phyloP scores from a whole-genome alignment of 2,329 filamentous ascomycete species.

The Pseudonectria foliicola region DNA sequence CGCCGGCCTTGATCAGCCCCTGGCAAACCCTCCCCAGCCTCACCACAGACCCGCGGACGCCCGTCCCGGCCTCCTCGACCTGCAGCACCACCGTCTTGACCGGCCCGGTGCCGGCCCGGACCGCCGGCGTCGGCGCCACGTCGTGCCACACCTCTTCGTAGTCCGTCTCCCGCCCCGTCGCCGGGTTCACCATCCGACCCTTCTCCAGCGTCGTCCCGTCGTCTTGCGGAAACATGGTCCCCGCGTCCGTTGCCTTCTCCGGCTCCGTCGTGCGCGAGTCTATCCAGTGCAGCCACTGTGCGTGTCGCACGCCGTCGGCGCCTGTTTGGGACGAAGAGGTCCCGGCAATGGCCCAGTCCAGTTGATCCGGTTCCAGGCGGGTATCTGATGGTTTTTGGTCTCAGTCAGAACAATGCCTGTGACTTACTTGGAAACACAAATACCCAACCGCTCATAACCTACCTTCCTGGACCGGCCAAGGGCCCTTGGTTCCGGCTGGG shows the following conservation, averaged over 20 bases:
- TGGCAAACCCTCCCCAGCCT: conserved; percentile 49
- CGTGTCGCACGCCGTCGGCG: conserved; percentile 27
- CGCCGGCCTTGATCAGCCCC: conserved; percentile 42
- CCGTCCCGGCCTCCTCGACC: conserved; percentile 8
- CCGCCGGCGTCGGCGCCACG: conserved; percentile 15
- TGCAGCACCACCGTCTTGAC: conserved; percentile 7
- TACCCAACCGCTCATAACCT: not conserved
- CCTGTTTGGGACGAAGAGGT: conserved; percentile 33
- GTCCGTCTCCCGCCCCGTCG: conserved; percentile 38
- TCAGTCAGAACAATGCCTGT: too few species aligned
- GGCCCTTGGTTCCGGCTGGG: conserved; percentile 11
- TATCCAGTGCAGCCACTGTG: conserved; percentile 52
- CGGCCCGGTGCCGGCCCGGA: not conserved
- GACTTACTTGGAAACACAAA: too few species aligned
- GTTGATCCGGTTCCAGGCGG: conserved; percentile 20
- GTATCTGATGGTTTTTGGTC: conserved; percentile 7
- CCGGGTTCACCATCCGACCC: conserved; percentile 53
- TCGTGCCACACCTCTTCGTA: conserved; percentile 66
- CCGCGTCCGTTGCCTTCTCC: conserved; percentile 42
- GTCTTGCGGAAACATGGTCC: conserved; percentile 43
- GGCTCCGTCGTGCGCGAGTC: conserved; percentile 41
- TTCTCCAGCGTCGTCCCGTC: conserved; percentile 44
- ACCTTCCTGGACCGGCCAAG: conserved; percentile 16
- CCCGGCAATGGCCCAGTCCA: conserved; percentile 63
- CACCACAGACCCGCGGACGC: conserved; percentile 42